Percentiles rank a stretch among this genome's conserved stretches.
These are phyloP conservation scores for Podila clonocystis DNA, from an alignment of 192 early-diverging fungal species.

Conservation along the genomic window DNA sequence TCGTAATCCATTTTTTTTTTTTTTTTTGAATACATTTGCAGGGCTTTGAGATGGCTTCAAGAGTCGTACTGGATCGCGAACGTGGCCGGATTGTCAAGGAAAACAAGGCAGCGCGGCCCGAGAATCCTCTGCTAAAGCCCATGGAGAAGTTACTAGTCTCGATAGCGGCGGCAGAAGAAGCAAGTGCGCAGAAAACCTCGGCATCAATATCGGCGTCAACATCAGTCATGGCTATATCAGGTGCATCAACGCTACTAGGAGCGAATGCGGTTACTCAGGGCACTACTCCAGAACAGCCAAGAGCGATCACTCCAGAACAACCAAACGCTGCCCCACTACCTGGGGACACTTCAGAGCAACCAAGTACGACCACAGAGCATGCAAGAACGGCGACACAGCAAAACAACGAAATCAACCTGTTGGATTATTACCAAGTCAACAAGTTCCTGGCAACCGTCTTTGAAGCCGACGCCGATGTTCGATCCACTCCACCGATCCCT, in stretches of 20 bases:
- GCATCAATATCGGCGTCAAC: neutral
- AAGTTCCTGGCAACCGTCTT: conserved; percentile 17
- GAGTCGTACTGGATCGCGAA: conserved; percentile 15
- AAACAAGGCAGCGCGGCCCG: neutral
- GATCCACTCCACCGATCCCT: neutral
- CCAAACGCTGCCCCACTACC: too few relatives aligned
- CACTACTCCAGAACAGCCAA: too few relatives aligned
- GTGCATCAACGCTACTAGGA: too few relatives aligned
- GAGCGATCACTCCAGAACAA: too few relatives aligned
- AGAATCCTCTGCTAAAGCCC: neutral
- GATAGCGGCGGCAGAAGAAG: too few relatives aligned
- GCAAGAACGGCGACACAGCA: neutral
- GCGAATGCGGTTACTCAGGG: too few relatives aligned
- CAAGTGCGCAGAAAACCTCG: neutral
- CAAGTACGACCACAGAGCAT: neutral
- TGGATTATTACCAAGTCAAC: conserved; percentile 39
- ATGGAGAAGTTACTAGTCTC: too few relatives aligned
- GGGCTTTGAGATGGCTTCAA: conserved; percentile 37
- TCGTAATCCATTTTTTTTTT: neutral
- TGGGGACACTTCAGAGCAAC: neutral
- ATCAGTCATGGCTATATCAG: too few relatives aligned
- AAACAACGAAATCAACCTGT: neutral
- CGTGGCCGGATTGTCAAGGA: neutral
- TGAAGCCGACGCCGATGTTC: neutral
- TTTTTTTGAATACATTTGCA: neutral